Percentiles rank a stretch among this genome's conserved stretches.
These are phyloP conservation scores for Diplotaxis tenuifolia DNA, from an alignment of 345 rosid species.

Conservation along the genomic window DNA sequence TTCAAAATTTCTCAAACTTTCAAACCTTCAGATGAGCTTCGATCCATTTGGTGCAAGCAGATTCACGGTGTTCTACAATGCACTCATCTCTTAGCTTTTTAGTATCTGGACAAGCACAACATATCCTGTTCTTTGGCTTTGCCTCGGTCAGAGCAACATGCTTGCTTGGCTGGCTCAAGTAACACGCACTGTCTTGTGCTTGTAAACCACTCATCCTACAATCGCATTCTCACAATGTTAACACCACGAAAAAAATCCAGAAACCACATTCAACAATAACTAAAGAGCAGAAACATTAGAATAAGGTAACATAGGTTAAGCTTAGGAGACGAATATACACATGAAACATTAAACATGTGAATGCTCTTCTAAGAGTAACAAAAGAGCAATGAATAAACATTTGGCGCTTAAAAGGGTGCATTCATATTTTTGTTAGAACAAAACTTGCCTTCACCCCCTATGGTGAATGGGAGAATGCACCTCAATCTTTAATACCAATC, in stretches of 20 bases:
- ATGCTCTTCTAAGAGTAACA: no score
- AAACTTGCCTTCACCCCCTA: no score
- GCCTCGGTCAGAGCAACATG: constrained; percentile 39
- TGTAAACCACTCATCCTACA: constrained; percentile 54
- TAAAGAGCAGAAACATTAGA: background rate
- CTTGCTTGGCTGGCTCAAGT: constrained; percentile 45
- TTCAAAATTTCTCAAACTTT: constrained; percentile 71
- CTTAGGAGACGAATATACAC: no score
- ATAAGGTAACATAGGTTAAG: background rate
- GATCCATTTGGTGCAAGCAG: constrained; percentile 82
- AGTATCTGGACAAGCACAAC: constrained; percentile 91
- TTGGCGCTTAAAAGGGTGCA: no score
- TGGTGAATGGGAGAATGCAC: no score
- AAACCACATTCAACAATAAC: background rate
- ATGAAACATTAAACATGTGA: no score
- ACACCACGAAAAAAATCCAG: background rate
- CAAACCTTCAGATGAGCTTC: constrained; percentile 93
- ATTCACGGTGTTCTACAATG: constrained; percentile 78
- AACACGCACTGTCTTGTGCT: constrained; percentile 42
- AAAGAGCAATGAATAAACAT: no score
- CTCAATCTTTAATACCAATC: no score
- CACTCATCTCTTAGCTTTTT: constrained; percentile 92
- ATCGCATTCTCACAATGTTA: background rate
- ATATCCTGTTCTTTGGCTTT: constrained; percentile 86
- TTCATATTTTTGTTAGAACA: no score